phyloP scores from a whole-genome alignment of 2,329 filamentous ascomycete genomes.

The Immersiporthe knoxdaviesiana region DNA sequence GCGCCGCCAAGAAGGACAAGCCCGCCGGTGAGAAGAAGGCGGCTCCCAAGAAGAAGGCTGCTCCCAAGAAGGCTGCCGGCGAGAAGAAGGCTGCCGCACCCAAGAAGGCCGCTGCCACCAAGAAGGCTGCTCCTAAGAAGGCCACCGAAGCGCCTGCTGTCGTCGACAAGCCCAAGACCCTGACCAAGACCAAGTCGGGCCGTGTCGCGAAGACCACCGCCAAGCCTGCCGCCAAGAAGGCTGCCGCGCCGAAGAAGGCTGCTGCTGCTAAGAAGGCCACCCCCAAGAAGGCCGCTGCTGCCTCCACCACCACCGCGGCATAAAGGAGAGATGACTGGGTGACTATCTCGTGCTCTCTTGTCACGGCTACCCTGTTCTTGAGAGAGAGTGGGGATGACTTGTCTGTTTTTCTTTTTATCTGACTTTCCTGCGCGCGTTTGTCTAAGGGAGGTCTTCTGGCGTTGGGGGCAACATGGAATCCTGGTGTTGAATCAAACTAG shows the following conservation, averaged over 20 bases:
- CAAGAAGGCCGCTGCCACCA: slow-evolving; percentile 49
- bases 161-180: slow-evolving; percentile 69
- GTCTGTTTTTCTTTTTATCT: slow-evolving; percentile 41
- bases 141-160: slow-evolving; percentile 52
- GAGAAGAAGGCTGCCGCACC: slow-evolving; percentile 47
- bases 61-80: slow-evolving; percentile 35
- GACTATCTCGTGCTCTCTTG: not conserved
- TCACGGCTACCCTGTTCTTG: not conserved
- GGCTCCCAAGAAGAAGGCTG: slow-evolving; percentile 44
- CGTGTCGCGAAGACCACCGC: slow-evolving; percentile 74
- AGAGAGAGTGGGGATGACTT: slow-evolving; percentile 19
- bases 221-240: slow-evolving; percentile 51
- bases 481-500: slow-evolving; percentile 34
- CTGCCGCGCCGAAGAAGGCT: slow-evolving; percentile 42
- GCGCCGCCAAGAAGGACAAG: slow-evolving; percentile 39
- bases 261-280: slow-evolving; percentile 40
- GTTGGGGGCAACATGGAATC: slow-evolving; percentile 39
- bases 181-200: slow-evolving; percentile 84
- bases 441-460: slow-evolving; percentile 36
- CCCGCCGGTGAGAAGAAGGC: slow-evolving; percentile 36
- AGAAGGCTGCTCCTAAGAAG: slow-evolving; percentile 43
- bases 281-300: slow-evolving; percentile 41
- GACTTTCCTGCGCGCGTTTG: slow-evolving; percentile 37
- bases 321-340: no score
- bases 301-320: slow-evolving; percentile 20